Evolutionary conservation across 2,329 filamentous ascomycete species (phyloP).

Genomic region (Penicillium sp.): DNA sequence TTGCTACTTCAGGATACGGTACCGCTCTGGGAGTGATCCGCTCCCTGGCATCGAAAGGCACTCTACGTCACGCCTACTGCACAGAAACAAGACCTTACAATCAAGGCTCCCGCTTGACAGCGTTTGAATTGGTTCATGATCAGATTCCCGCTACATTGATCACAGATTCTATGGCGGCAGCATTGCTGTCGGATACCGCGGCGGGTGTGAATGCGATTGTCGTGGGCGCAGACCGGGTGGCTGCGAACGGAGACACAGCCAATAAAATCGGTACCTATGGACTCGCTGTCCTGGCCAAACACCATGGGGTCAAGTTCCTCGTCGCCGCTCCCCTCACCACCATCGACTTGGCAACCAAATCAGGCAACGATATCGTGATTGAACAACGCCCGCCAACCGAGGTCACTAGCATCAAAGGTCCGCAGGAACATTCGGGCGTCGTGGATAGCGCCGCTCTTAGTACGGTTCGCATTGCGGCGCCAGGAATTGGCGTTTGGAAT

Average conservation of each 20-base stretch:
- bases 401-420: conserved; percentile 77
- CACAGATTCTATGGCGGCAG: conserved; percentile 93
- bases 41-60: conserved; percentile 60
- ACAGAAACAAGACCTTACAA: conserved; percentile 97
- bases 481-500: conserved; percentile 84
- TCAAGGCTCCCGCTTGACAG: conserved; percentile 88
- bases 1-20: conserved; percentile 95
- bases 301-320: conserved; percentile 88
- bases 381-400: conserved; percentile 79
- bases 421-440: conserved; percentile 54
- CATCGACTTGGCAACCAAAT: conserved; percentile 75
- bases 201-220: conserved; percentile 78
- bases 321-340: conserved; percentile 93
- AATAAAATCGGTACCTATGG: conserved; percentile 98
- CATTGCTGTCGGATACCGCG: conserved; percentile 59
- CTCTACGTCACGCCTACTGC: conserved; percentile 81
- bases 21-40: conserved; percentile 93
- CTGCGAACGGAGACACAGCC: conserved; percentile 92
- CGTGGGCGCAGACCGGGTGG: conserved; percentile 90
- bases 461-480: conserved; percentile 70
- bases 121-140: conserved; percentile 94
- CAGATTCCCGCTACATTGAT: conserved; percentile 84
- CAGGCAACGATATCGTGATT: conserved; percentile 76
- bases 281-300: conserved; percentile 78
- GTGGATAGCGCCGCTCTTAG: conserved; percentile 48